Conservation (phyloP, 768 basidiomycete species). For the Gymnopilus junonius region DNA sequence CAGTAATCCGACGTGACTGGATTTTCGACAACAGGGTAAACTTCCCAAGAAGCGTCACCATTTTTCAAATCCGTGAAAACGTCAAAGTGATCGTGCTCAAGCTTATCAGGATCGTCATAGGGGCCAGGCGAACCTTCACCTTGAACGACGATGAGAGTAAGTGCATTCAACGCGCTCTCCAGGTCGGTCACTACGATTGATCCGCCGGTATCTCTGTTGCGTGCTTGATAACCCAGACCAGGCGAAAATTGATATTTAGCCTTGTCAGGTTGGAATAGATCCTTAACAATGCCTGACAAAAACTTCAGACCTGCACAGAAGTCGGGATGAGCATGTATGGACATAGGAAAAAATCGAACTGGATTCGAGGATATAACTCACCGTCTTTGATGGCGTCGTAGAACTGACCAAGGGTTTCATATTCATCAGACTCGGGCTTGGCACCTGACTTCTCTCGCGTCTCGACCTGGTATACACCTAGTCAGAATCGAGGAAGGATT, state of each 20-base stretch:
- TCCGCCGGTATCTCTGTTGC: constrained; percentile 15
- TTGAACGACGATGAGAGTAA: constrained; percentile 27
- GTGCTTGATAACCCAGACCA: constrained; percentile 17
- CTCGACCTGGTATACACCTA: constrained; percentile 9
- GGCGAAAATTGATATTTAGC: constrained; percentile 16
- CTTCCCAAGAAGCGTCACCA: constrained; percentile 16
- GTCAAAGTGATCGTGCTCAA: constrained; percentile 24
- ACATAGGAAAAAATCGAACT: background rate
- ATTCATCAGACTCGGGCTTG: constrained; percentile 16
- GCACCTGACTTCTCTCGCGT: constrained; percentile 12
- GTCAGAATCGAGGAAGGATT: background rate
- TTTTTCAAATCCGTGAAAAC: constrained; percentile 24
- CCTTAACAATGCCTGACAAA: background rate
- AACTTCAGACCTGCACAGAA: constrained; percentile 5
- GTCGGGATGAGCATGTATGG: background rate
- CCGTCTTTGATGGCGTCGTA: constrained; percentile 18
- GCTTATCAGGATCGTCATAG: constrained; percentile 18
- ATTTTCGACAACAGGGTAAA: constrained; percentile 19
- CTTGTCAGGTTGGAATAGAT: constrained; percentile 12
- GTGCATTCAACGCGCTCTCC: constrained; percentile 18
- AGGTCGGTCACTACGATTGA: constrained; percentile 22
- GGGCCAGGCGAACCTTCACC: constrained; percentile 26
- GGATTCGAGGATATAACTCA: background rate
- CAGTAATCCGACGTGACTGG: constrained; percentile 23
- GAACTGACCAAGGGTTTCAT: constrained; percentile 19